Conservation (phyloP, 1,284 basidiomycete species). For the Inonotus obliquus region DNA sequence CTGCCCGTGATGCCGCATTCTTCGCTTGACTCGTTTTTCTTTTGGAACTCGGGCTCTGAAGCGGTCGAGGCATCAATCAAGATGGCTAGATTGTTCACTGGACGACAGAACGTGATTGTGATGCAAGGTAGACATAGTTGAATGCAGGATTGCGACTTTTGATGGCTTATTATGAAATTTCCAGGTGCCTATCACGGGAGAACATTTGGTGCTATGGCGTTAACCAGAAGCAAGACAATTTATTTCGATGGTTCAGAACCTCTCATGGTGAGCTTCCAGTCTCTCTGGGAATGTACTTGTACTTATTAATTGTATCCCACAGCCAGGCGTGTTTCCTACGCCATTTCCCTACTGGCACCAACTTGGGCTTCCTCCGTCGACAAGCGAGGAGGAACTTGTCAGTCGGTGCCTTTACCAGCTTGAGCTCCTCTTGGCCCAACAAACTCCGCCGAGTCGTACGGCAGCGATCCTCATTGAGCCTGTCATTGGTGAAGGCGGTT, state of each 20-base stretch:
- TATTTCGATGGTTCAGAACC: constrained; percentile 80
- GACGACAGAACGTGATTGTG: constrained; percentile 81
- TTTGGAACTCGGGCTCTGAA: constrained; percentile 94
- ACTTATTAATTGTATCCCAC: constrained; percentile 9
- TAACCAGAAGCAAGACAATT: constrained; percentile 88
- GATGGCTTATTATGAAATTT: background rate
- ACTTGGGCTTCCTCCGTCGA: constrained; percentile 57
- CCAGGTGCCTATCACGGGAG: constrained; percentile 81
- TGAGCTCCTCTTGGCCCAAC: constrained; percentile 79
- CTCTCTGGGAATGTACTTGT: background rate
- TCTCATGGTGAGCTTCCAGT: constrained; percentile 59
- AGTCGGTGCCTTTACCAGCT: constrained; percentile 76
- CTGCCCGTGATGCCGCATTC: constrained; percentile 82
- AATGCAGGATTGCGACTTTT: background rate
- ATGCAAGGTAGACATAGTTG: constrained; percentile 65
- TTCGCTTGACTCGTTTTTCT: constrained; percentile 91
- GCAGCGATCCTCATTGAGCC: constrained; percentile 93
- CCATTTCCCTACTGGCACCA: constrained; percentile 96
- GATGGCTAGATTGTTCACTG: constrained; percentile 73
- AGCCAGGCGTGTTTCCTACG: constrained; percentile 81
- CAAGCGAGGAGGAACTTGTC: constrained; percentile 64
- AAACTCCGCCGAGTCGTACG: constrained; percentile 81
- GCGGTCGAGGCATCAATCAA: constrained; percentile 84
- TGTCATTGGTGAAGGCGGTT: constrained; percentile 91
- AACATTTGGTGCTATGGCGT: constrained; percentile 82